These are phyloP conservation scores for Daedaleopsis sinensis DNA, from an alignment of 768 basidiomycete species.

Conservation along the genomic window DNA sequence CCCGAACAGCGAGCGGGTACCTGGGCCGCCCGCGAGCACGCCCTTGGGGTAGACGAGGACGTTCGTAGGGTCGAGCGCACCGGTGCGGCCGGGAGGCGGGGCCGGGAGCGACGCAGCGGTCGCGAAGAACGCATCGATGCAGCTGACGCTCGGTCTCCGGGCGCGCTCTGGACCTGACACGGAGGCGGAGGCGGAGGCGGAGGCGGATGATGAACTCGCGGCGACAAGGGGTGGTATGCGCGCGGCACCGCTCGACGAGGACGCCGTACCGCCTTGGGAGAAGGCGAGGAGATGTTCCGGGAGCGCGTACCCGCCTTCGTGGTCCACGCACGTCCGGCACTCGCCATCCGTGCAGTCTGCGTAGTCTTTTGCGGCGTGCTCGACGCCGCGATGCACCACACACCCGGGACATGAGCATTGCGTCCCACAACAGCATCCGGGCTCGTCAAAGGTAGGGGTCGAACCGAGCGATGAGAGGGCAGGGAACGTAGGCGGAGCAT, in stretches of 20 bases:
- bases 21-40: conserved; percentile 38
- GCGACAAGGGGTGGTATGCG: neutral
- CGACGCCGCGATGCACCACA: conserved; percentile 62
- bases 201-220: neutral
- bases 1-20: conserved; percentile 49
- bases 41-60: conserved; percentile 46
- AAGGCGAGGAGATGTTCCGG: conserved; percentile 9
- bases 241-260: neutral
- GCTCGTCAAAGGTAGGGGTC: conserved; percentile 60
- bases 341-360: conserved; percentile 46
- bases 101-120: conserved; percentile 70
- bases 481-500: conserved; percentile 47
- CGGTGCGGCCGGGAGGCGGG: conserved; percentile 57
- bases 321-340: conserved; percentile 68
- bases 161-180: neutral
- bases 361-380: conserved; percentile 42
- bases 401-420: conserved; percentile 77
- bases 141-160: conserved; percentile 28
- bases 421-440: conserved; percentile 74
- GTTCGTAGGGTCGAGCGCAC: conserved; percentile 54
- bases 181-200: neutral
- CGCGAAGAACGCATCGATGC: conserved; percentile 67
- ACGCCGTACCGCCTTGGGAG: conserved; percentile 8
- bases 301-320: conserved; percentile 46
- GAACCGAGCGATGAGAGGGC: conserved; percentile 63